Base-by-base conservation (phyloP, 2,329 filamentous ascomycete genomes). In the Tetracladium maxilliforme region DNA sequence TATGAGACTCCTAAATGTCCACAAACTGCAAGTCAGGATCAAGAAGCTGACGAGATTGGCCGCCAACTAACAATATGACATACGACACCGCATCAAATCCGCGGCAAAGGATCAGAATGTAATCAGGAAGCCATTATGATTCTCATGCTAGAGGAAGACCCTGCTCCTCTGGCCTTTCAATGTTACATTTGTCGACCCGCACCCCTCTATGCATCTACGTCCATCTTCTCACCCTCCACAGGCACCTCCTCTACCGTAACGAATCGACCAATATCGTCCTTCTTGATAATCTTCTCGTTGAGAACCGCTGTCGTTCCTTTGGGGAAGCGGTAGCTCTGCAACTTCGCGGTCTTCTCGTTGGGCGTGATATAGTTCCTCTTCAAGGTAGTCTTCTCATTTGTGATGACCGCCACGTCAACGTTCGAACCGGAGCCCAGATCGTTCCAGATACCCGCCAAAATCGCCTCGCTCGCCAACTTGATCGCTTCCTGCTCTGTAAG, bases 391-490 rank as follows among this genome's bases (percentile, higher is more conserved):
- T 93, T 94, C 42, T 94, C 86, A 43, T 76, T 69, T 33, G 87
- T 92, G 48, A 98, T 98, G 43, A 98, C 70, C 36, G 84, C 87
- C 17, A 98, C 80, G 47, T 98, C 92, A 30, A 98, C 90, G 49
- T 98, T 98, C 49, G 82, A 92, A 42, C 90, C 90, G 4, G 84
- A 94, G 10, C 90, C 90, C 49, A 98, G 51, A 56, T 98, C 90
- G 64, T 98, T 98, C 64, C 90, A 98, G 57, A 98, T 92, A 74
- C 90, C 90, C 8, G 92, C 79, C 58, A 84, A 64, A 45, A 98
- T 94, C 23, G 87, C 87, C 40, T 94, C 76, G 29, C 78, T 69
- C 47, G 76, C 76, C 34, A 94, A 62, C 45, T 76, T 72, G 31
- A 94, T 61, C n/a, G 86, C 86, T 24, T 80, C 80, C 19, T 92